A percentile compares a stretch with the other conserved stretches of the same genome.
These are phyloP conservation scores for Beauveria rudraprayagi DNA, from an alignment of 2,329 filamentous ascomycete species.

Conservation along the genomic window DNA sequence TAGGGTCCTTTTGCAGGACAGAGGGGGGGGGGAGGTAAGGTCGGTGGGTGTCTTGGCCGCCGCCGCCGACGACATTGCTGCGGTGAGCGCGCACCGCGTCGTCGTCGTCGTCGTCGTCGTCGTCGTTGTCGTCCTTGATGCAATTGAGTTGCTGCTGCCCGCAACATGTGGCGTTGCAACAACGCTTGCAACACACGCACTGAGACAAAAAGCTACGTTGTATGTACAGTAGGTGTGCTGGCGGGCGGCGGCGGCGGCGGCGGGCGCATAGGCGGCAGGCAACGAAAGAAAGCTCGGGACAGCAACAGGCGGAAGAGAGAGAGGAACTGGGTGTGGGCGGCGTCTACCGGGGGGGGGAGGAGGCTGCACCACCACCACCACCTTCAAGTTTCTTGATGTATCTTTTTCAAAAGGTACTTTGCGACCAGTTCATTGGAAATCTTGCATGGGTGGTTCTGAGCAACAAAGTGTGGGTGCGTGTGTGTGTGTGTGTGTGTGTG, in stretches of 20 bases:
- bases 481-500: not conserved
- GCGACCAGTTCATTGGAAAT: not conserved
- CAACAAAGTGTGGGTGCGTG: not conserved
- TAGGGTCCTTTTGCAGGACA: constrained; percentile 11
- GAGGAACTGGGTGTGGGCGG: not conserved
- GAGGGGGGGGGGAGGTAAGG: not conserved
- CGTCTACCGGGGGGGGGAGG: not conserved
- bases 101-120: not conserved
- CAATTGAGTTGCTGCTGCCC: too few species aligned
- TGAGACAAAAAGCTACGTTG: too few species aligned
- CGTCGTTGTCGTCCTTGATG: too few species aligned
- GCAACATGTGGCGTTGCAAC: not conserved
- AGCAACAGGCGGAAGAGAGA: too few species aligned
- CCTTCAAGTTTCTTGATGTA: not conserved
- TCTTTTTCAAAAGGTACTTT: not conserved
- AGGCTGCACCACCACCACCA: not conserved
- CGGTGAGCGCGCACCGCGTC: not conserved
- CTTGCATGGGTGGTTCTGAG: not conserved
- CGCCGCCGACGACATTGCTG: not conserved
- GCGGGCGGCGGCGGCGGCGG: too few species aligned
- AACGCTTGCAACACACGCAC: too few species aligned
- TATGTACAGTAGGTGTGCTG: too few species aligned
- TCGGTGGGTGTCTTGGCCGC: not conserved
- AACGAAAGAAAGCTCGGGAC: too few species aligned
- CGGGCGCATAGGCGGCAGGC: too few species aligned